These are phyloP conservation scores for Talaromyces proteolyticus DNA, from an alignment of 495 filamentous ascomycete species.

Conservation along the genomic window DNA sequence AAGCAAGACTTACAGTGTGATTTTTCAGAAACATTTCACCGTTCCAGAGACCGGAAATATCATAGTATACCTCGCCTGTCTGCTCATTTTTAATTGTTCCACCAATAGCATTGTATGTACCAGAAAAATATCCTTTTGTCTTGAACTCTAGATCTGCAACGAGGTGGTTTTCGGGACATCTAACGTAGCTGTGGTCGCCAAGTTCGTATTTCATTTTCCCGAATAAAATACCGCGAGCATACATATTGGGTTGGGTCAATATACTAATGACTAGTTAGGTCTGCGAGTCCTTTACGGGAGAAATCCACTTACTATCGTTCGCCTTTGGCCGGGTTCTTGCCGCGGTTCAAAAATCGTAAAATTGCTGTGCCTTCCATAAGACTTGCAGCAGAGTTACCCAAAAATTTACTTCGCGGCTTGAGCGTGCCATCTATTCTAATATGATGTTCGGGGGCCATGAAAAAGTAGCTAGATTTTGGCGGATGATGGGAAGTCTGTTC, in stretches of 20 bases:
- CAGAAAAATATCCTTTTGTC: conserved; percentile 94
- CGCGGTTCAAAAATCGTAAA: conserved; percentile 74
- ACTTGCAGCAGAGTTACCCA: conserved; percentile 96
- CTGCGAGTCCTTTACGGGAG: conserved; percentile 5
- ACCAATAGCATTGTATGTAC: conserved; percentile 93
- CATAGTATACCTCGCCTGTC: conserved; percentile 79
- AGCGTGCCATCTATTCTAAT: conserved; percentile 94
- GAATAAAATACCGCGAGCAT: conserved; percentile 93
- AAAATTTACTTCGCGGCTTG: conserved; percentile 93
- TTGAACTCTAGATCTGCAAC: conserved; percentile 98
- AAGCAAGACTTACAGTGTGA: conserved; percentile 52
- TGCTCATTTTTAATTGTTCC: conserved; percentile 86
- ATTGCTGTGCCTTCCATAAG: conserved; percentile 97
- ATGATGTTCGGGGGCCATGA: conserved; percentile 91
- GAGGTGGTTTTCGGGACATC: conserved; percentile 80
- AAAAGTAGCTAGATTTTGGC: conserved; percentile 98
- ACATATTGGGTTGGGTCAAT: conserved; percentile 98
- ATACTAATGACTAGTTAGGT: conserved; percentile 53
- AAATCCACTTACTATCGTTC: conserved; percentile 75
- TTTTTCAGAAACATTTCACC: conserved; percentile 89
- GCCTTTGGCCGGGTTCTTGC: conserved; percentile 51
- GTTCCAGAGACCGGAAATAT: conserved; percentile 89
- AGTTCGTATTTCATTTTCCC: conserved; percentile 99
- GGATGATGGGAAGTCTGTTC: conserved; percentile 97
- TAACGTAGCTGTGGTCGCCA: conserved; percentile 92